Percentiles rank a stretch among this genome's conserved stretches.
phyloP scores from a whole-genome alignment of 805 yeast genomes.

The Kodamaea sagamina region DNA sequence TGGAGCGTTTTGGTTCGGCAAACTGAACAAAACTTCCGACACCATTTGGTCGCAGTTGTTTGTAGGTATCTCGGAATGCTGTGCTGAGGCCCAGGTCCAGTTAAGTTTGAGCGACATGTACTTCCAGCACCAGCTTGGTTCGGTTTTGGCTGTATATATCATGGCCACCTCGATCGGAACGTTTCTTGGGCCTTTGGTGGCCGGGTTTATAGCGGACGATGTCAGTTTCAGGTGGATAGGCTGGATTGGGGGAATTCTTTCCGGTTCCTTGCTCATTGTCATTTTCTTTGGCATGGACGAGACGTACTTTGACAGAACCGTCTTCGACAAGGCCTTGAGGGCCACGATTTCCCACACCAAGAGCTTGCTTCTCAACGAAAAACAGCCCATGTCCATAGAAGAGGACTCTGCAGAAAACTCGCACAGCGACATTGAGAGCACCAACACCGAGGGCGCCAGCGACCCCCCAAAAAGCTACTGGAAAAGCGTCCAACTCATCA shows the following conservation, averaged over 20 bases:
- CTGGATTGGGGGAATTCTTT: slow-evolving; percentile 57
- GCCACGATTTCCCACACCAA: slow-evolving; percentile 8
- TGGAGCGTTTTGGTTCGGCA: slow-evolving; percentile 75
- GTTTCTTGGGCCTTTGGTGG: slow-evolving; percentile 75
- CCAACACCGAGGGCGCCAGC: slow-evolving; percentile 3
- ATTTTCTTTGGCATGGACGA: slow-evolving; percentile 68
- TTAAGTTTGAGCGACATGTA: slow-evolving; percentile 70
- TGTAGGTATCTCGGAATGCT: slow-evolving; percentile 78
- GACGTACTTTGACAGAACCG: slow-evolving; percentile 59
- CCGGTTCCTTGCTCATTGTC: slow-evolving; percentile 49
- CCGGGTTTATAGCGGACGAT: slow-evolving; percentile 66
- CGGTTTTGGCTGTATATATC: slow-evolving; percentile 71
- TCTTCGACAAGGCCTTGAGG: slow-evolving; percentile 8
- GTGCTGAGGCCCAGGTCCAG: slow-evolving; percentile 74
- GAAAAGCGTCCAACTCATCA: slow-evolving; percentile 49
- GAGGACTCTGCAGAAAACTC: slow-evolving; percentile 1
- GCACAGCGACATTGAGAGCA: slow-evolving; percentile 1
- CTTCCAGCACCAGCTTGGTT: slow-evolving; percentile 75
- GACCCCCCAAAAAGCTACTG: slow-evolving; percentile 40
- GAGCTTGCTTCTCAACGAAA: slow-evolving; percentile 6
- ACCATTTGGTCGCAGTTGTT: slow-evolving; percentile 77
- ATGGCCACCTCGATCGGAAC: slow-evolving; percentile 76
- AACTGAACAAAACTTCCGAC: slow-evolving; percentile 53
- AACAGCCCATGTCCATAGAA: slow-evolving; percentile 1
- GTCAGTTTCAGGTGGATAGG: slow-evolving; percentile 81